phyloP scores from a whole-genome alignment of 73 alveolate species.

The Uronychia setigera region DNA sequence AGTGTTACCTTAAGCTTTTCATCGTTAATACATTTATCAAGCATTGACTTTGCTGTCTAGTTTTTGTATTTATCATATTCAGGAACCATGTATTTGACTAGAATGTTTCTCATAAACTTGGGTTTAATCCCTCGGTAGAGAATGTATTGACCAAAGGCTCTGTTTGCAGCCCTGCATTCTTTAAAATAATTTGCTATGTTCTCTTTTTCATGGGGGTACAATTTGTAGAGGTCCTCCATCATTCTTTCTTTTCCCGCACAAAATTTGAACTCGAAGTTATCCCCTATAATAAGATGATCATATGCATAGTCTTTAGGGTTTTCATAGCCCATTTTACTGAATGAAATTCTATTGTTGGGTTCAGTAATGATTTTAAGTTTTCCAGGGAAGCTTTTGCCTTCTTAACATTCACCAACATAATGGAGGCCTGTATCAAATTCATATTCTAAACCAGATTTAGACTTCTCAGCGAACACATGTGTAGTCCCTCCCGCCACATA shows the following conservation, averaged over 20 bases:
- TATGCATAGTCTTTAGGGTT: neutral
- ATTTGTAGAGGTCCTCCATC: neutral
- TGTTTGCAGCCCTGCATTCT: neutral
- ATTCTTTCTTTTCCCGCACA: neutral
- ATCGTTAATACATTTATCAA: conserved; percentile 13
- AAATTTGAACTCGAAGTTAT: neutral
- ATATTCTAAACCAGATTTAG: conserved; percentile 13
- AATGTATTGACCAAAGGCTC: neutral
- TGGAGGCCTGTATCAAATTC: conserved; percentile 60
- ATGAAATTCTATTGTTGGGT: neutral
- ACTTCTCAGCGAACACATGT: conserved; percentile 20
- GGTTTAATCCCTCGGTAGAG: neutral
- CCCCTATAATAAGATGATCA: neutral
- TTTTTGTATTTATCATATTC: neutral
- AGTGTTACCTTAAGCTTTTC: conserved; percentile 10
- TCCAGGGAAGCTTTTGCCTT: neutral
- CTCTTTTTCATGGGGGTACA: neutral
- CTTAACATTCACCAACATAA: conserved; percentile 19
- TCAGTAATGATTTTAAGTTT: neutral
- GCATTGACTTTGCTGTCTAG: neutral
- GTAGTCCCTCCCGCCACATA: conserved; percentile 53
- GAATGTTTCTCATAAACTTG: neutral
- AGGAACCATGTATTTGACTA: neutral
- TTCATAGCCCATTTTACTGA: neutral
- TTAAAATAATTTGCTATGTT: neutral